Percentiles rank a stretch among this genome's conserved stretches.
These are phyloP conservation scores for Sugiyamaella boreocaroliniensis DNA, from an alignment of 805 yeast species.

Conservation along the genomic window DNA sequence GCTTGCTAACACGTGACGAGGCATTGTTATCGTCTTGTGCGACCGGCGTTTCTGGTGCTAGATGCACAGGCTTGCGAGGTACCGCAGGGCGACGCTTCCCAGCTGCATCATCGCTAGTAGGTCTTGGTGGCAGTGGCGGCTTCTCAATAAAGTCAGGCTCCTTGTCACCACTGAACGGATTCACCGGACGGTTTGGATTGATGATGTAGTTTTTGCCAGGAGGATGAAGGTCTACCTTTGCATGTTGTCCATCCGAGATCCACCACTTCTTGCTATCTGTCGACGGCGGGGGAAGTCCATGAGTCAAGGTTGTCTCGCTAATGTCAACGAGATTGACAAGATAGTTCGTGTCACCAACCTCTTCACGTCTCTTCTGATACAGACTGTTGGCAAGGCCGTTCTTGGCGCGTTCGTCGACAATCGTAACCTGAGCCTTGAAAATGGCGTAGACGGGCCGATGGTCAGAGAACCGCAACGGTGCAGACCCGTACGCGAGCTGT, in stretches of 20 bases:
- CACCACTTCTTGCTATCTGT: conserved; percentile 85
- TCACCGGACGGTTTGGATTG: conserved; percentile 62
- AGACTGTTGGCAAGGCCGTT: conserved; percentile 49
- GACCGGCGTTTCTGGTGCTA: neutral
- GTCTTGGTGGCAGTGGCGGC: conserved; percentile 13
- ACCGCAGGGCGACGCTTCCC: neutral
- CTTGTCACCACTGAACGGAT: conserved; percentile 54
- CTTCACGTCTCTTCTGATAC: conserved; percentile 49
- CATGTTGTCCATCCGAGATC: conserved; percentile 71
- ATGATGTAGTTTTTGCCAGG: conserved; percentile 42
- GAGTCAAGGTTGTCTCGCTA: conserved; percentile 23
- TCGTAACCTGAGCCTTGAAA: conserved; percentile 56
- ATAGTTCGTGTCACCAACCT: conserved; percentile 31
- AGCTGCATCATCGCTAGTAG: neutral
- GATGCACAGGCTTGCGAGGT: conserved; percentile 12
- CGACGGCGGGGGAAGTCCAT: conserved; percentile 79
- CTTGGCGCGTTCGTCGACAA: conserved; percentile 60
- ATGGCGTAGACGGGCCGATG: conserved; percentile 91
- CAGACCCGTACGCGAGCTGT: conserved; percentile 64
- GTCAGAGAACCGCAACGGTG: conserved; percentile 65
- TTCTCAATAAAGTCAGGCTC: conserved; percentile 47
- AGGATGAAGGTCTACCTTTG: conserved; percentile 47
- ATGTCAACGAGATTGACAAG: conserved; percentile 24
- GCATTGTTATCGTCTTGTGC: neutral
- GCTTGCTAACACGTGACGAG: neutral